A percentile compares a stretch with the other conserved stretches of the same genome.
These are phyloP conservation scores for Podosphaera xanthii DNA, from an alignment of 2,329 filamentous ascomycete species.

Conservation along the genomic window DNA sequence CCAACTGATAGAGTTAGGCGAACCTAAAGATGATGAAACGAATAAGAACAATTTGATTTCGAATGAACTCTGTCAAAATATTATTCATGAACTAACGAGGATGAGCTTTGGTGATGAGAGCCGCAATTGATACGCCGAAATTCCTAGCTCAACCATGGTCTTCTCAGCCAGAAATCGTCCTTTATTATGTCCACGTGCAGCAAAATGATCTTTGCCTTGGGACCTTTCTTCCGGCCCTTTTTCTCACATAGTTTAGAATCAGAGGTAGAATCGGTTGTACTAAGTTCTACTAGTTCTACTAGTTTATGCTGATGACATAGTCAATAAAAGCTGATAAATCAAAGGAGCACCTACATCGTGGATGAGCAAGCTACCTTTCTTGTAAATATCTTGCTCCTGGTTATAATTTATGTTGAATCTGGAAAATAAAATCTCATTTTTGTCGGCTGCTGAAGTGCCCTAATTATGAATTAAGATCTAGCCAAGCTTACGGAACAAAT, in stretches of 20 bases:
- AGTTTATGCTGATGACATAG: constrained; percentile 38
- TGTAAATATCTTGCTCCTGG: constrained; percentile 78
- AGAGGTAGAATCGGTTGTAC: constrained; percentile 20
- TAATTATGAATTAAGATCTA: constrained; percentile 15
- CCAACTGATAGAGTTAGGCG: too few relatives aligned
- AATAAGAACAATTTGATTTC: too few relatives aligned
- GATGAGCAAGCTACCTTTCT: constrained; percentile 80
- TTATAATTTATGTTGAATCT: constrained; percentile 92
- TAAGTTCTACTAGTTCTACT: constrained; percentile 31
- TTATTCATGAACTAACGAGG: too few relatives aligned
- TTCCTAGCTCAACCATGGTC: constrained; percentile 46
- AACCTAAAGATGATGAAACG: too few relatives aligned
- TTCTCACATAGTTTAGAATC: constrained; percentile 63
- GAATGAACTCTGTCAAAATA: too few relatives aligned
- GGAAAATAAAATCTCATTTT: constrained; percentile 88
- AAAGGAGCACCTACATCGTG: constrained; percentile 28
- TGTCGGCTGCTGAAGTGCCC: constrained; percentile 69
- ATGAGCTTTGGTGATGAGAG: too few relatives aligned
- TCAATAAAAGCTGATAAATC: neutral
- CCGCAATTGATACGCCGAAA: too few relatives aligned
- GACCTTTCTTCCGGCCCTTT: constrained; percentile 57
- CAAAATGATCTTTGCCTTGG: constrained; percentile 59
- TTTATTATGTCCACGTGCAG: constrained; percentile 88
- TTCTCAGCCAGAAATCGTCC: constrained; percentile 74
- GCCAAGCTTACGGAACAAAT: neutral